Percentiles rank a stretch among this genome's conserved stretches.
phyloP scores from a whole-genome alignment of 257 asterid species.

The Primulina eburnea region DNA sequence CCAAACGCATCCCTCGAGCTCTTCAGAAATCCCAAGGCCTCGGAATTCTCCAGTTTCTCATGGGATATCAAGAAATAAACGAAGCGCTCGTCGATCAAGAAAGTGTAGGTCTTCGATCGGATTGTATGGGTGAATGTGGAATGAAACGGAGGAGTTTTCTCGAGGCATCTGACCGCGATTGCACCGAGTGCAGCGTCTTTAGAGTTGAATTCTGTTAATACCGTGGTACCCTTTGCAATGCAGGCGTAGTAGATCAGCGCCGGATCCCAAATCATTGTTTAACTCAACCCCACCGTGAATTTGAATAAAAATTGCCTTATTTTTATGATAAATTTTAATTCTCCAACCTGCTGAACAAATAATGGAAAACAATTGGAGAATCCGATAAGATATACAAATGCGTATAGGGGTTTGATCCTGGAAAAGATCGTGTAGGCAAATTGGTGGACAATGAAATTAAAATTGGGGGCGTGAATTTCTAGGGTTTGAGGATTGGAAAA shows the following conservation, averaged over 20 bases:
- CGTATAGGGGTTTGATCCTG: neutral
- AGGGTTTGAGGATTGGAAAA: constrained; percentile 27
- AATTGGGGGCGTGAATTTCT: neutral
- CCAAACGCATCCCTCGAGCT: constrained; percentile 52
- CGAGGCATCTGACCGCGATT: constrained; percentile 69
- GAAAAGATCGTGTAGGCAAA: neutral
- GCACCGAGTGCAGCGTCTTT: constrained; percentile 67
- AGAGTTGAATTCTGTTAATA: constrained; percentile 82
- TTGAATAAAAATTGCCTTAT: constrained; percentile 1
- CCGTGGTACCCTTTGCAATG: constrained; percentile 59
- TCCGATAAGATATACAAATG: neutral
- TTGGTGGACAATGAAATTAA: neutral
- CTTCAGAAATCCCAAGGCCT: constrained; percentile 52
- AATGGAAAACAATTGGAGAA: neutral
- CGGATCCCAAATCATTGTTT: constrained; percentile 54
- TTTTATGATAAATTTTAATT: neutral
- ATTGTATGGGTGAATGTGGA: constrained; percentile 71
- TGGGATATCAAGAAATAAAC: constrained; percentile 67
- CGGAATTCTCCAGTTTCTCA: constrained; percentile 52
- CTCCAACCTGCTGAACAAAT: neutral
- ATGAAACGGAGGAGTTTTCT: constrained; percentile 63
- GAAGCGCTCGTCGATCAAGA: constrained; percentile 52
- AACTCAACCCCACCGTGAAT: constrained; percentile 14
- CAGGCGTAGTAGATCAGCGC: constrained; percentile 65
- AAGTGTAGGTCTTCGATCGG: constrained; percentile 57